Percentiles rank a stretch among this genome's conserved stretches.
These are phyloP conservation scores for Taphrina deformans DNA, from an alignment of 1,139 yeast species.

Conservation along the genomic window DNA sequence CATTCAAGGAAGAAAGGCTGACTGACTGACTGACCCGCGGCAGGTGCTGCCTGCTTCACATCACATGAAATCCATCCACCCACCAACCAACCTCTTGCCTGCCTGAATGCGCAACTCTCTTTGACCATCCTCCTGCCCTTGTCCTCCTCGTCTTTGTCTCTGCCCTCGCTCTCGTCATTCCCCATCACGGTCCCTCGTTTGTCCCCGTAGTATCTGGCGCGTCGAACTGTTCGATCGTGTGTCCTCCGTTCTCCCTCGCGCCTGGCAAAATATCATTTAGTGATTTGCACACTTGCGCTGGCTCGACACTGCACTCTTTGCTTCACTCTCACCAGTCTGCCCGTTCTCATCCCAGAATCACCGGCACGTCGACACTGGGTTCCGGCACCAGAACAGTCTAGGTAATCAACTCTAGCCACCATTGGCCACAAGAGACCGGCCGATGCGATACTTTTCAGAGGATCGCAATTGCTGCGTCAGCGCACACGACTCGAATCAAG, in stretches of 20 bases:
- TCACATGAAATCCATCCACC: too few relatives aligned
- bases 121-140: background rate
- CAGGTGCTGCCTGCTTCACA: too few relatives aligned
- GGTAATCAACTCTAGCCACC: too few relatives aligned
- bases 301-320: background rate
- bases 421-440: too few relatives aligned
- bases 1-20: too few relatives aligned
- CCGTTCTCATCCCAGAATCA: too few relatives aligned
- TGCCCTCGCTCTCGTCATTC: background rate
- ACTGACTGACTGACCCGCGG: background rate
- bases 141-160: background rate
- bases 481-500: background rate
- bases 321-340: background rate
- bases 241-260: background rate
- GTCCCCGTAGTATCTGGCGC: background rate
- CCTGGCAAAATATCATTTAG: background rate
- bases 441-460: conserved; percentile 20
- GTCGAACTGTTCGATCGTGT: too few relatives aligned
- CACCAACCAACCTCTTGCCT: background rate
- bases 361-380: background rate
- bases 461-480: conserved; percentile 18
- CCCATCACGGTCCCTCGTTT: background rate
- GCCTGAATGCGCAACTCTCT: background rate
- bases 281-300: background rate
- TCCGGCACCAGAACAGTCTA: too few relatives aligned